phyloP scores from a whole-genome alignment of 106 monocot species.

The Dendrobium nobile region DNA sequence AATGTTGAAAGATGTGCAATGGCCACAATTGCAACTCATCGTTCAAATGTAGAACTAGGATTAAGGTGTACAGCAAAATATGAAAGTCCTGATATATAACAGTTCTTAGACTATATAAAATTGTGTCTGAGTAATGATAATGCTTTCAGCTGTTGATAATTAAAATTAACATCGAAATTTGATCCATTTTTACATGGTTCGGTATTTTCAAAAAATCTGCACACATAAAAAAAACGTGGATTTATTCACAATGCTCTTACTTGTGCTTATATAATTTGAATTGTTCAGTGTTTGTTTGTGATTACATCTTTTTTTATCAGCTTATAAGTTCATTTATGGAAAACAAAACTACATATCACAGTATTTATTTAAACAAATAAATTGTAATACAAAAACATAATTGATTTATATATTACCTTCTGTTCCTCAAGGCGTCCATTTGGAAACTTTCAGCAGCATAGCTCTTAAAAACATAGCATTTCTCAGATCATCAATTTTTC shows the following conservation, averaged over 20 bases:
- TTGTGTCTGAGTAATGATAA: not conserved
- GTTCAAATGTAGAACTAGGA: not conserved
- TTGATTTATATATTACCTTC: slow-evolving; percentile 35
- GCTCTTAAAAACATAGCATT: slow-evolving; percentile 73
- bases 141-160: not conserved
- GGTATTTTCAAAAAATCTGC: not conserved
- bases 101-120: not conserved
- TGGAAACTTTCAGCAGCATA: slow-evolving; percentile 73
- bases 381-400: not conserved
- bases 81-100: not conserved
- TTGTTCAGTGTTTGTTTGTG: not conserved
- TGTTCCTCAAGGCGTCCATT: slow-evolving; percentile 55
- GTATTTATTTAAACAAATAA: not conserved
- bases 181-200: not conserved
- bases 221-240: not conserved
- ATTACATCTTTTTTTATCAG: not conserved
- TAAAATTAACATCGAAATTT: not conserved
- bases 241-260: not conserved
- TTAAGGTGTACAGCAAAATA: not conserved
- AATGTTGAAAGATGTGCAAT: not conserved
- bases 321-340: not conserved
- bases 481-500: slow-evolving; percentile 77
- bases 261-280: not conserved
- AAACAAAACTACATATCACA: not conserved
- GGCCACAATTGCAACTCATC: not conserved